These are phyloP conservation scores for Phlegmacium glaucopus DNA, from an alignment of 768 basidiomycete genomes.

Conservation along the genomic window DNA sequence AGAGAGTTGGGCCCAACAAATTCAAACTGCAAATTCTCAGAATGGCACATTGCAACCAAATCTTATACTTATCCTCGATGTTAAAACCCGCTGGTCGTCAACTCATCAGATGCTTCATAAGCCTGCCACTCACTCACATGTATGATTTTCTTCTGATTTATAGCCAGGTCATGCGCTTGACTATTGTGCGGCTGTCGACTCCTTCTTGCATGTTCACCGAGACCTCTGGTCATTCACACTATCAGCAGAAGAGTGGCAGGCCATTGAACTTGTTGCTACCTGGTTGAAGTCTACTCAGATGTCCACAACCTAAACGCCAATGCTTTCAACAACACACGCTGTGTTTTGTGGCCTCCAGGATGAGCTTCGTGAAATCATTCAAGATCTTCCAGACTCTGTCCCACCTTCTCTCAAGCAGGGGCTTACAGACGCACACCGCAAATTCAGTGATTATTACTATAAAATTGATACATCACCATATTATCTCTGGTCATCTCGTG, in stretches of 20 bases:
- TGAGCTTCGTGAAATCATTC: too few species aligned
- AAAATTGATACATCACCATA: too few species aligned
- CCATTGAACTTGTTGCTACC: too few species aligned
- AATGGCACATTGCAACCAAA: neutral
- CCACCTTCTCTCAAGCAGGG: too few species aligned
- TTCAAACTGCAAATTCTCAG: neutral
- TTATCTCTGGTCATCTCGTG: too few species aligned
- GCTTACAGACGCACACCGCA: too few species aligned
- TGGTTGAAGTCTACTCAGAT: too few species aligned
- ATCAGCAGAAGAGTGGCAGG: neutral
- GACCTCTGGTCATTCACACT: neutral
- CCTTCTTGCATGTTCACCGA: slow-evolving; percentile 8
- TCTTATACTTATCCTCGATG: slow-evolving; percentile 29
- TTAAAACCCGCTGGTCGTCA: slow-evolving; percentile 28
- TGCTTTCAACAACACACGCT: too few species aligned
- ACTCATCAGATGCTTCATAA: slow-evolving; percentile 29
- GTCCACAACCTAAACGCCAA: too few species aligned
- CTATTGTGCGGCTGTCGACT: slow-evolving; percentile 13
- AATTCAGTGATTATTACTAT: too few species aligned
- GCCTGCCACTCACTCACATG: slow-evolving; percentile 2
- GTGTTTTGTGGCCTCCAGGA: too few species aligned
- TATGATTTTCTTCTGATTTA: neutral
- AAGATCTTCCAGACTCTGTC: too few species aligned
- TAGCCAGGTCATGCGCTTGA: slow-evolving; percentile 22
- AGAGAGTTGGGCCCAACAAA: slow-evolving; percentile 14